Base-by-base conservation (phyloP, 805 yeast species). In the Schwanniomyces pseudopolymorphus region DNA sequence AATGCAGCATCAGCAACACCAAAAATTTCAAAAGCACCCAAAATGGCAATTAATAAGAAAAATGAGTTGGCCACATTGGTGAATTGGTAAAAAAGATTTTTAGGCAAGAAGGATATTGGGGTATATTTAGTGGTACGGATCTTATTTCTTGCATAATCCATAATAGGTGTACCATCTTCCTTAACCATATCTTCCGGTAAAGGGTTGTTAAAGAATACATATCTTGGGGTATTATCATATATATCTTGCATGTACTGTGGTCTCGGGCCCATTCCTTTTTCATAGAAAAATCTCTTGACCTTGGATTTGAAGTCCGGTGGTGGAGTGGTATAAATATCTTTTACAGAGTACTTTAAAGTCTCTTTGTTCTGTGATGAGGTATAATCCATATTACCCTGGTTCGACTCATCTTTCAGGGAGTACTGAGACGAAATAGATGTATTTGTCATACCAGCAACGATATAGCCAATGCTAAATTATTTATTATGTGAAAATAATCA, bases 1-100 rank as follows among this genome's bases (percentile, higher is more conserved):
- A 87, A 69, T 1, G 82, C 92, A 0, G 94, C 90, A 48, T 73
- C 74, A 26, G 79, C 74, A 17, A 85, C 90, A 40, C 95, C 95
- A 60, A 87, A 87, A 39, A 87, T 80, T 50, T 81, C 73, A 63
- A 84, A 83, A 5, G 72, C 70, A 10, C 85, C 85, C 51, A 81
- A 61, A 26, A 81, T 79, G 47, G 78, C 76, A 56, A 80, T 66
- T 16, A 79, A 53, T 53, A 81, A 66, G 69, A 81, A 81, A 59
- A 81, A 81, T n/a, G 69, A 55, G 59, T 81, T 81, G 44, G 87
- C 87, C 48, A 80, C 75, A 54, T 82, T 82, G 16, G 73, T 70
- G 57, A 81, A 82, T 58, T 82, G 86, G 45, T 70, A 69, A 25
- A 72, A 51, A 31, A 81, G 57, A 54, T 81, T 81, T 60, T 78